phyloP scores from a whole-genome alignment of 192 early-diverging fungal species.

The Backusella mclennaniae region DNA sequence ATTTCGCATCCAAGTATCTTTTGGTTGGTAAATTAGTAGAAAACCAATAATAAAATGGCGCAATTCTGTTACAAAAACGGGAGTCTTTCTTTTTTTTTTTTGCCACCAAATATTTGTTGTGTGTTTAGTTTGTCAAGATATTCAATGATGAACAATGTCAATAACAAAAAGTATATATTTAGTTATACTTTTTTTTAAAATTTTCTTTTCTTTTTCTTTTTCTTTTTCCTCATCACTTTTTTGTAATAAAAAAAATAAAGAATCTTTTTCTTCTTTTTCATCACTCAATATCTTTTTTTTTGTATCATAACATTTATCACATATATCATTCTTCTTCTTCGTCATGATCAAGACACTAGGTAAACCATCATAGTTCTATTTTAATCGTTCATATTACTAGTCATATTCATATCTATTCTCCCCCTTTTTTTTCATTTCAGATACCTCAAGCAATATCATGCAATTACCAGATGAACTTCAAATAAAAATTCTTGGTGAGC shows the following conservation, averaged over 20 bases:
- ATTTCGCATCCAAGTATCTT: slow-evolving; percentile 81
- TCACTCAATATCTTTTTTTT: background rate
- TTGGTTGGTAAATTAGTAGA: slow-evolving; percentile 67
- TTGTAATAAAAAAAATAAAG: background rate
- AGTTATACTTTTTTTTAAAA: background rate
- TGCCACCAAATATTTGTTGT: slow-evolving; percentile 3
- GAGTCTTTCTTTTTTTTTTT: background rate
- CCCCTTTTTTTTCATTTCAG: background rate
- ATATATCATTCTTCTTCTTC: background rate
- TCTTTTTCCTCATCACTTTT: background rate
- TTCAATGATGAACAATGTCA: slow-evolving; percentile 12
- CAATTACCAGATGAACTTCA: slow-evolving; percentile 31
- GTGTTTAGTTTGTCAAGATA: slow-evolving; percentile 9
- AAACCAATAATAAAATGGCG: slow-evolving; percentile 30
- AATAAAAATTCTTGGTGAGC: slow-evolving; percentile 24
- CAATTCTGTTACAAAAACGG: slow-evolving; percentile 3
- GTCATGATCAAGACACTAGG: background rate
- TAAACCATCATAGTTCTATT: background rate
- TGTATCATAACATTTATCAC: background rate
- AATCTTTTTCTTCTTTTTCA: background rate
- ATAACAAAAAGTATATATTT: slow-evolving; percentile 4
- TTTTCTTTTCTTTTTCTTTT: slow-evolving; percentile 1
- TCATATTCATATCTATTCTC: background rate
- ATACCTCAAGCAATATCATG: background rate
- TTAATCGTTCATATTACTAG: background rate